Base-by-base conservation (phyloP, 2,329 filamentous ascomycete genomes). In the Conoideocrella luteorostrata region DNA sequence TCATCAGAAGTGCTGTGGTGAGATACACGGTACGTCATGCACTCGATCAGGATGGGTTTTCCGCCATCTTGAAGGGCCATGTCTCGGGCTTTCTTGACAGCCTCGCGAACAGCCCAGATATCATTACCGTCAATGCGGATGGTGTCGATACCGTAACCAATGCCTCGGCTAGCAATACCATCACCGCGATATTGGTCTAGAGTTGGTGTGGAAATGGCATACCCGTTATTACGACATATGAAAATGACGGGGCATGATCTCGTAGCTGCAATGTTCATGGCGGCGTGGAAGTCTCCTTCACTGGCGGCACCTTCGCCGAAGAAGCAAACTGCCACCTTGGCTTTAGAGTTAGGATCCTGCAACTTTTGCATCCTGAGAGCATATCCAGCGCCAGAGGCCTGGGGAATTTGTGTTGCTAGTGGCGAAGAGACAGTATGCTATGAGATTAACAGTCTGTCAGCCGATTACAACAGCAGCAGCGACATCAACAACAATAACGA, bases 1-100 rank as follows among this genome's bases (percentile, higher is more conserved):
- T 98, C 93, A 59, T 98, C 93, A 1, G 86, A 93, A 1, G 93
- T 98, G 65, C 88, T 95, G 69, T 98, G 93, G 61, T 98, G 89
- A 6, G 87, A 91, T 34, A 97, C 90, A n/a, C 93, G 88, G 67
- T 98, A 98, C 20, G 87, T 91, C 87, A 98, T 95, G 44, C 89
- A 89, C 67, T 98, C 93, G 32, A 98, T 84, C 7, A 98, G 70
- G 0, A 98, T 78, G 0, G 88, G 89, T 50, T 78, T 80, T 4
- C 88, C 86, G n/a, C 87, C 88, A 34, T 87, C 81, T 44, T 84
- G 71, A 3, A 97, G 74, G 0, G 91, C 90, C 57, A 91, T 78
- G 39, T 78, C 74, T 2, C 90, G 78, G 0, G 93, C 93, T 60
- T 78, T 77, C 57, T 79, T 80, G 20, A 86, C 93, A 0, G 81